Base-by-base conservation (phyloP, 257 asterid genomes). In the Nicotiana attenuata region DNA sequence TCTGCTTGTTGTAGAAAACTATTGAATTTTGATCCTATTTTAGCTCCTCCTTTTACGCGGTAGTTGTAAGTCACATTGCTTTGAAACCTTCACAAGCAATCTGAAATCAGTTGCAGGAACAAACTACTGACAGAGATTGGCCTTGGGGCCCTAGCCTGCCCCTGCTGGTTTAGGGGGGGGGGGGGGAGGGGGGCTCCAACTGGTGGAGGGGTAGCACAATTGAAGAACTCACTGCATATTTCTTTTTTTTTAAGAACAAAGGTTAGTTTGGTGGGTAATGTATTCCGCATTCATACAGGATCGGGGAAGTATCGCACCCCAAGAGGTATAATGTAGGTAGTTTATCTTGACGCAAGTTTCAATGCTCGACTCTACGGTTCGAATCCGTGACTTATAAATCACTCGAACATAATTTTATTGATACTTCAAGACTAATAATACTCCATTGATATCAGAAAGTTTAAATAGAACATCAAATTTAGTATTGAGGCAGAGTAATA, bases 61-160 rank as follows among this genome's bases (percentile, higher is more conserved):
- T 79, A 50, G 63, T 75, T 75, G 79, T 13, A 80, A 80, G 47
- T 26, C 78, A 80, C 83, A 80, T 69, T 80, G 61, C 63, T 69
- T 80, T 45, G 64, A 65, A 65, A 69, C 61, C 63, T 65, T 80
- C 53, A 8, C 82, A 80, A 75, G 63, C 83, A 47, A 80, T 38
- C 78, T 64, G 47, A 47, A 64, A 45, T 80, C 83, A 22, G 83
- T 80, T 80, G 78, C 53, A 65, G 13, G 65, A 80, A 65, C 77
- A 80, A 65, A 80, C 66, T 64, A 65, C 45, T 80, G 83, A 69
- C 63, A 80, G 65, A 65, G 77, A 73, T 80, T 65, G 76, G 73
- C 50, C 35, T 38, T 75, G 63, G 79, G 79, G 45, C 79, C 79
- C 79, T 73, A 73, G 60, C 4, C 61, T 47, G 38, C 47, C 61